Evolutionary conservation across 1,284 basidiomycete genomes (phyloP), one percentile per base, ranked within the genome.

Genomic region (Cutaneotrichosporon cavernicola): DNA sequence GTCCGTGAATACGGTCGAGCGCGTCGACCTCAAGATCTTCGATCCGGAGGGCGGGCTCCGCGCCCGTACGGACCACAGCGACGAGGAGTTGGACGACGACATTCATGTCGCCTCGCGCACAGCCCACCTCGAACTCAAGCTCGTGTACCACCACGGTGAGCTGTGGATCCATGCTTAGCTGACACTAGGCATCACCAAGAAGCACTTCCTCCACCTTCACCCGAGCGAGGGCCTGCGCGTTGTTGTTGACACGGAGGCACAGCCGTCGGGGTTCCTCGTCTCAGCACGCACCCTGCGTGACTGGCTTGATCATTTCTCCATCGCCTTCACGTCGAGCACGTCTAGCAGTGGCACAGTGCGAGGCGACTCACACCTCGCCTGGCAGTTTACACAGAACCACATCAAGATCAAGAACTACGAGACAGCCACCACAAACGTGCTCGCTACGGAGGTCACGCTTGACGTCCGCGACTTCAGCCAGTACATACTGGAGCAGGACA

Each of bases 241-340:
- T 2, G 69, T 75, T 18, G 75, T 80, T 11, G 74, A 81, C 61
- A 74, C 75, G 13, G 69, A 73, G 16, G 68, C 78, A 0, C 75
- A 75, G 4, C 76, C 78, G 5, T 78, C 74, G 0, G 71, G 69
- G 5, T 80, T 80, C 60, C 66, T 67, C 30, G 72, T 80, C 30
- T 61, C 74, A 10, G 73, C 79, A 6, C 72, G 72, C 11, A 71
- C 72, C 4, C 68, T 81, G 11, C 70, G 73, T 51, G 77, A 80
- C 56, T 79, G 77, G 77, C 70, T 80, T 9, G 78, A 81, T 22
- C 79, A 81, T 65, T 81, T 81, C 52, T 67, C 73, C 32, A 68
- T 77, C 18, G 64, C 73, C 0, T 69, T 73, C 1, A 57, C 56
- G 2, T 62, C 61, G 11, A 49, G 64, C 7, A 47, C 62, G 8